These are phyloP conservation scores for Tranzscheliella williamsii DNA, from an alignment of 1,284 basidiomycete species.

Conservation along the genomic window DNA sequence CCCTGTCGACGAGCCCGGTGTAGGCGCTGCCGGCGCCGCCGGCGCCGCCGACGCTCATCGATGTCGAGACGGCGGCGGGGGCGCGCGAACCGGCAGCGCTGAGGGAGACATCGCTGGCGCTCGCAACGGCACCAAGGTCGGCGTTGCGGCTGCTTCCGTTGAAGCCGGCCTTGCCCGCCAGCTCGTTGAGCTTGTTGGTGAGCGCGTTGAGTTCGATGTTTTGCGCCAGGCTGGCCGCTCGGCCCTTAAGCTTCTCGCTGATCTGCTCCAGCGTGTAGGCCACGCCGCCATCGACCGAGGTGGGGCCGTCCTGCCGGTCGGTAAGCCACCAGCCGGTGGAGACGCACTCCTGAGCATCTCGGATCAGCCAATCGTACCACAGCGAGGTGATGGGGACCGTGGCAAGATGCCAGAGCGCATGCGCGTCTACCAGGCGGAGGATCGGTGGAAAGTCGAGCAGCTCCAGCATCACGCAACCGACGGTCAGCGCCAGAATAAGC, in stretches of 20 bases:
- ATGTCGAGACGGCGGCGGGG: too few species aligned
- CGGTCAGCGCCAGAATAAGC: constrained; percentile 70
- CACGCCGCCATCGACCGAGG: neutral
- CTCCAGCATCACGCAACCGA: constrained; percentile 78
- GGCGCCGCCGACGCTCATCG: too few species aligned
- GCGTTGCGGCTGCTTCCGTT: constrained; percentile 17
- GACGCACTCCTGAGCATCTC: constrained; percentile 55
- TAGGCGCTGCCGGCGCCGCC: too few species aligned
- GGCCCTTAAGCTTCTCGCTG: constrained; percentile 30
- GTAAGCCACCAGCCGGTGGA: constrained; percentile 45
- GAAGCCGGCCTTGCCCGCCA: constrained; percentile 43
- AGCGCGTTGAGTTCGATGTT: constrained; percentile 45
- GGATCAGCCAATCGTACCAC: constrained; percentile 69
- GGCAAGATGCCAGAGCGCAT: constrained; percentile 88
- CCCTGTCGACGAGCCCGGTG: too few species aligned
- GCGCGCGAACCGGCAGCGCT: too few species aligned
- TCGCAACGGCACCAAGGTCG: too few species aligned
- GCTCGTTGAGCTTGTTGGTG: constrained; percentile 40
- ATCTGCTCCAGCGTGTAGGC: constrained; percentile 9
- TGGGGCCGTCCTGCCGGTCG: constrained; percentile 7
- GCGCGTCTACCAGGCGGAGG: constrained; percentile 79
- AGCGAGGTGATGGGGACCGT: constrained; percentile 77
- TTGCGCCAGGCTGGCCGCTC: constrained; percentile 32
- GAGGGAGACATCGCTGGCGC: too few species aligned
- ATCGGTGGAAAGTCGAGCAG: constrained; percentile 86